Base-by-base conservation (phyloP, 352 stramenopile genomes). In the Globisporangium paroecandrum region DNA sequence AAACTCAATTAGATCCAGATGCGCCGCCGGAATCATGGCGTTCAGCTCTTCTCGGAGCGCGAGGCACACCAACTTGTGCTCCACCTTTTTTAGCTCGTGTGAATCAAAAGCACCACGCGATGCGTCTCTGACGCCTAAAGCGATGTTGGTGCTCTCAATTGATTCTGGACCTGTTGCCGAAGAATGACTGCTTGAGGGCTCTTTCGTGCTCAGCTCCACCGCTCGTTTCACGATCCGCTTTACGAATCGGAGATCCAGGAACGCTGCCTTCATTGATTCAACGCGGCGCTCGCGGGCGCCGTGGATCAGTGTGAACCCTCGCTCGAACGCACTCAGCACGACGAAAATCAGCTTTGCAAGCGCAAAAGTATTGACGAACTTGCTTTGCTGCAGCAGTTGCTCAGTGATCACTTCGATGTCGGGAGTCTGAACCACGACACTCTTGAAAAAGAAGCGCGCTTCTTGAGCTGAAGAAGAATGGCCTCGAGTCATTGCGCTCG, bases 401-500 rank as follows among this genome's bases (percentile, higher is more conserved):
- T 89, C 83, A 2, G 74, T 70, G n/a, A 90, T 25, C 10, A 69
- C 65, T 10, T 78, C 66, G 22, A 87, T 58, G 41, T 86, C 78
- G 15, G 81, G 79, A 0, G 27, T 59, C 27, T 76, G 69, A 0
- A 91, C 58, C 3, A 69, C 57, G 9, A 90, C 20, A 5, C 67
- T 66, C 61, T 68, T 69, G 43, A 91, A 91, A 38, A 81, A 82
- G 34, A 74, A 85, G 1, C 69, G 65, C 22, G 77, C 60, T 25
- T 69, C 62, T 25, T 69, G 51, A 3, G 68, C 4, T 0, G 4
- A 46, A 9, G 27, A 32, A 4, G 18, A 12, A 12, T 56, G 15
- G 24, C 1, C 36, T n/a, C 3, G 20, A 25, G 9, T 29, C 5
- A 43, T 8, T 27, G 20, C 10, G 8, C 29, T 46, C 13, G 8